These are phyloP conservation scores for Thermothelomyces thermophilus DNA, from an alignment of 2,329 filamentous ascomycete species.

Conservation along the genomic window DNA sequence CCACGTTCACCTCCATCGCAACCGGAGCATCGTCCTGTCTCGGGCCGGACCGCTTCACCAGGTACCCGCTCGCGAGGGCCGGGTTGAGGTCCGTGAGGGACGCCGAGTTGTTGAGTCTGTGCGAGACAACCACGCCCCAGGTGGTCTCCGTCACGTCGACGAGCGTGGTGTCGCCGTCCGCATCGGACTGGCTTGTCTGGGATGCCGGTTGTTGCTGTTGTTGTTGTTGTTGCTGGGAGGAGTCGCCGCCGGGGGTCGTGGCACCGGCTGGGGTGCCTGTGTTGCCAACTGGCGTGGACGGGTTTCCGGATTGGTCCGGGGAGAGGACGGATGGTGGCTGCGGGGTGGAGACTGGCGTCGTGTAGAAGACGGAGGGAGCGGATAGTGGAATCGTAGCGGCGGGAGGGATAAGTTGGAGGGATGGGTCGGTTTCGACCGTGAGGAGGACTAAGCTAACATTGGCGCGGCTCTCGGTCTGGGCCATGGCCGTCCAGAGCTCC, in stretches of 20 bases:
- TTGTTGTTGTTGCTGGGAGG: slow-evolving; percentile 30
- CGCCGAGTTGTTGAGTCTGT: slow-evolving; percentile 55
- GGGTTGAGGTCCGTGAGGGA: slow-evolving; percentile 49
- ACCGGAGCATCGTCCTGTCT: slow-evolving; percentile 52
- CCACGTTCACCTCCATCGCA: slow-evolving; percentile 57
- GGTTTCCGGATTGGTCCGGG: slow-evolving; percentile 51
- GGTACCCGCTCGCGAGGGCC: slow-evolving; percentile 57
- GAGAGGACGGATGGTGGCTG: slow-evolving; percentile 51
- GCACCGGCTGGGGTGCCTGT: slow-evolving; percentile 8
- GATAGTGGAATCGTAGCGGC: slow-evolving; percentile 42
- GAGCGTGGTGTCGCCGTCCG: slow-evolving; percentile 55
- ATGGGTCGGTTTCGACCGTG: slow-evolving; percentile 58
- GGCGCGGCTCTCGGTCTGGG: slow-evolving; percentile 48
- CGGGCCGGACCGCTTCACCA: slow-evolving; percentile 56
- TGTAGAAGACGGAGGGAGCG: slow-evolving; percentile 42
- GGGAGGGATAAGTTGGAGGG: slow-evolving; percentile 56
- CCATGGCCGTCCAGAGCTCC: slow-evolving; percentile 50
- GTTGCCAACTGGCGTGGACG: slow-evolving; percentile 40
- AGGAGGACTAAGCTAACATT: slow-evolving; percentile 52
- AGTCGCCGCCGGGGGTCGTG: slow-evolving; percentile 21
- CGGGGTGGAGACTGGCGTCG: slow-evolving; percentile 64
- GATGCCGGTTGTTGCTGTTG: not conserved
- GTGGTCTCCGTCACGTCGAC: slow-evolving; percentile 68
- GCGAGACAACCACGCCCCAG: slow-evolving; percentile 65
- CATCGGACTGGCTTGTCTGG: not conserved